A percentile compares a stretch with the other conserved stretches of the same genome.
Conservation (phyloP, 345 rosid genomes). For the Capsella bursapastoris region DNA sequence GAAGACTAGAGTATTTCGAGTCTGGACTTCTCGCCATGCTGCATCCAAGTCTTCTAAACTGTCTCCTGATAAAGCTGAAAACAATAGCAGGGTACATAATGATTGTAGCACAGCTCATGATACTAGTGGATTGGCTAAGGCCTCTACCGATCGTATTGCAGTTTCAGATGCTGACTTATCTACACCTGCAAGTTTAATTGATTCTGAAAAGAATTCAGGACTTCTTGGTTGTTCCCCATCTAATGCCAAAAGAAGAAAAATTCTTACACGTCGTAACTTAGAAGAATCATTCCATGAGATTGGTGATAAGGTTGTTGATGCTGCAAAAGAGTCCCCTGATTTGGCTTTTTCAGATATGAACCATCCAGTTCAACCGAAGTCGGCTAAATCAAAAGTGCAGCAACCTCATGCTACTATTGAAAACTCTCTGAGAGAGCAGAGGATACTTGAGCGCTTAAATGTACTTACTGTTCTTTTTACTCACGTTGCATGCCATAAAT, state of each 20-base stretch:
- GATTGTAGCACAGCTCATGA: slow-evolving; percentile 42
- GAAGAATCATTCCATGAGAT: slow-evolving; percentile 48
- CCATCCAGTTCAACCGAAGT: slow-evolving; percentile 40
- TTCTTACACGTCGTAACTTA: slow-evolving; percentile 43
- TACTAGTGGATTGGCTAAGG: slow-evolving; percentile 46
- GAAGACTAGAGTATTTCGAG: slow-evolving; percentile 69
- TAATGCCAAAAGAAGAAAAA: slow-evolving; percentile 42
- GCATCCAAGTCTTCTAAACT: slow-evolving; percentile 44
- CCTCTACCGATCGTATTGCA: slow-evolving; percentile 46
- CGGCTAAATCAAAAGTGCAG: slow-evolving; percentile 48
- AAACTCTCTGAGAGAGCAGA: slow-evolving; percentile 76
- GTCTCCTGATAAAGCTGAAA: slow-evolving; percentile 44
- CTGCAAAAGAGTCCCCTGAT: slow-evolving; percentile 48
- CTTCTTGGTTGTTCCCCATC: slow-evolving; percentile 43
- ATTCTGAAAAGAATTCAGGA: slow-evolving; percentile 49
- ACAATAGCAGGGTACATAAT: slow-evolving; percentile 41
- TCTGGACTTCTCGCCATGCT: slow-evolving; percentile 70
- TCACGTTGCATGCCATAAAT: neutral
- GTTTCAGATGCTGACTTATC: slow-evolving; percentile 48
- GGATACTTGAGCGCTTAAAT: slow-evolving; percentile 75
- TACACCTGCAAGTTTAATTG: slow-evolving; percentile 47
- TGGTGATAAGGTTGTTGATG: slow-evolving; percentile 44
- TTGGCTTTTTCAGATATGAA: slow-evolving; percentile 46
- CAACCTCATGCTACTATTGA: slow-evolving; percentile 61
- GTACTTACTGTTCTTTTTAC: slow-evolving; percentile 46